phyloP scores from a whole-genome alignment of 805 yeast genomes.

The Candida rishiriensis region DNA sequence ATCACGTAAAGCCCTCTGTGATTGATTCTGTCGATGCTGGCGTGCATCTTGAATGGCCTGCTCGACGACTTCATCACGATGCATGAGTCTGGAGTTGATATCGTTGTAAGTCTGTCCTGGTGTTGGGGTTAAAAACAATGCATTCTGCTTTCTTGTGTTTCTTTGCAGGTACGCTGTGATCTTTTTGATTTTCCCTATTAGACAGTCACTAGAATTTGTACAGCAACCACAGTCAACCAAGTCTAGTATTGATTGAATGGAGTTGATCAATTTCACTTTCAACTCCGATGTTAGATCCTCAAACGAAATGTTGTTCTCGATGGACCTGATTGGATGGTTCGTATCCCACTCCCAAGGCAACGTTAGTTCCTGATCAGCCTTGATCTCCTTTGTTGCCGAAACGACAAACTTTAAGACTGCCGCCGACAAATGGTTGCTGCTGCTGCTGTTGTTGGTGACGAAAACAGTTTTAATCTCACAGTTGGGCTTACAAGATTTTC shows the following conservation, averaged over 20 bases:
- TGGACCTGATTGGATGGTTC: slow-evolving; percentile 63
- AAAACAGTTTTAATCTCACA: slow-evolving; percentile 53
- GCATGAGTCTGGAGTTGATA: slow-evolving; percentile 27
- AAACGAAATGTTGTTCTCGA: slow-evolving; percentile 44
- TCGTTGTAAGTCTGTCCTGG: slow-evolving; percentile 29
- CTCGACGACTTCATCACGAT: slow-evolving; percentile 20
- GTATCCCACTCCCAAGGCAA: slow-evolving; percentile 89
- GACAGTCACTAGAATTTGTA: slow-evolving; percentile 50
- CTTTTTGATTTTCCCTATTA: slow-evolving; percentile 55
- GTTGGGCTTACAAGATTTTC: slow-evolving; percentile 76
- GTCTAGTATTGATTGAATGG: slow-evolving; percentile 58
- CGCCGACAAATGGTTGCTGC: not conserved
- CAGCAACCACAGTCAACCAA: slow-evolving; percentile 57
- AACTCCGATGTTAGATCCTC: slow-evolving; percentile 52
- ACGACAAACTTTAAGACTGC: slow-evolving; percentile 46
- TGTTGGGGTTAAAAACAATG: slow-evolving; percentile 21
- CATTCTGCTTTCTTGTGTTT: slow-evolving; percentile 48
- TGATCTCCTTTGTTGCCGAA: slow-evolving; percentile 51
- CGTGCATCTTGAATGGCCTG: slow-evolving; percentile 1
- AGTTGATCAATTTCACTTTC: slow-evolving; percentile 51
- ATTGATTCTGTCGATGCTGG: not conserved
- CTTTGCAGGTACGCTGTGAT: slow-evolving; percentile 56
- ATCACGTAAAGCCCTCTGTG: not conserved
- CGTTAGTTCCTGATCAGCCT: slow-evolving; percentile 66
- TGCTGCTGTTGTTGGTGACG: slow-evolving; percentile 26